Evolutionary conservation across 2,329 filamentous ascomycete genomes (phyloP).

Genomic region (Fusarium anthophilum): DNA sequence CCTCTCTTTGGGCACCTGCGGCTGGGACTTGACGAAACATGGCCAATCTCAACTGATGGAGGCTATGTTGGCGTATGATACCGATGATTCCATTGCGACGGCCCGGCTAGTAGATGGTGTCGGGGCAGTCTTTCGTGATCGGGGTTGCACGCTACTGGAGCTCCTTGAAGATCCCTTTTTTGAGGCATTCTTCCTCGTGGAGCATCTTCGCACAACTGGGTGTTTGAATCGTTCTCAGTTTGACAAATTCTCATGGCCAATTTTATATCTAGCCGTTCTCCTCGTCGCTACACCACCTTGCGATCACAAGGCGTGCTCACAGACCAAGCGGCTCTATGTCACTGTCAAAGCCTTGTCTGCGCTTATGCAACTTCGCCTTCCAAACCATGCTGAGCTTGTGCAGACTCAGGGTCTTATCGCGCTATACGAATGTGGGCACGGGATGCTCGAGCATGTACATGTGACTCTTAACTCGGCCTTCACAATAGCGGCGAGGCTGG

Average conservation of each 20-base stretch:
- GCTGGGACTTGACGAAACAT: not conserved
- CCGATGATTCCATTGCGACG: not conserved
- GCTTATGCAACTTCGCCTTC: not conserved
- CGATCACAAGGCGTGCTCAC: not conserved
- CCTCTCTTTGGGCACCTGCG: not conserved
- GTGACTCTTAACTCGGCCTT: not conserved
- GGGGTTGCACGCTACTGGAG: not conserved
- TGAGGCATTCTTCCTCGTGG: not conserved
- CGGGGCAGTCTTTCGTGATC: not conserved
- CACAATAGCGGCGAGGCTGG: not conserved
- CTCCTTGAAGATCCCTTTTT: not conserved
- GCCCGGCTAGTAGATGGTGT: not conserved
- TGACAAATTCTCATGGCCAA: not conserved
- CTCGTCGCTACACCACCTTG: not conserved
- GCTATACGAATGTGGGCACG: not conserved
- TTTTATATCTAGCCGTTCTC: not conserved
- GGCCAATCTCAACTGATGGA: not conserved
- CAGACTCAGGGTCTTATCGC: not conserved
- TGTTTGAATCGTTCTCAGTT: not conserved
- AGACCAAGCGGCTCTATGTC: not conserved
- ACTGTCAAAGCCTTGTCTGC: not conserved
- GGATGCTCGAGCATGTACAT: not conserved
- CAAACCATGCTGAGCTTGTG: not conserved
- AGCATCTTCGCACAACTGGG: accelerated
- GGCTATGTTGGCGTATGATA: not conserved